Evolutionary conservation across 2,329 filamentous ascomycete genomes (phyloP).

Genomic region (Shiraia sp.): DNA sequence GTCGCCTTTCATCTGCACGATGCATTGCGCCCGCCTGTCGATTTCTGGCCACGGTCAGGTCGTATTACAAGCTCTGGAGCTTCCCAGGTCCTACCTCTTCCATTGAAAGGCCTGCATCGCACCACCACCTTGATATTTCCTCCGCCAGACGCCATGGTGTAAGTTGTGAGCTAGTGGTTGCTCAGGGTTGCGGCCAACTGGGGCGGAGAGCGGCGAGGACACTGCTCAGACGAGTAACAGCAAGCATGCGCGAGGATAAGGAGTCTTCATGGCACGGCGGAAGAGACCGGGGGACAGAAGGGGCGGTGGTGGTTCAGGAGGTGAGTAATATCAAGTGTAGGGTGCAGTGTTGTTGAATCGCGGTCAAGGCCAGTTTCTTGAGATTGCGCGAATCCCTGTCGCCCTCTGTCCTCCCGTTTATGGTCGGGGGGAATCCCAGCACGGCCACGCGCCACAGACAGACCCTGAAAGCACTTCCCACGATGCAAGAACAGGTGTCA

Average conservation of each 20-base stretch:
- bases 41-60: slow-evolving; percentile 65
- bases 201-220: slow-evolving; percentile 19
- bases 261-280: slow-evolving; percentile 37
- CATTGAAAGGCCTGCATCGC: slow-evolving; percentile 92
- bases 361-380: slow-evolving; percentile 21
- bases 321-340: slow-evolving; percentile 15
- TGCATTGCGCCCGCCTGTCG: slow-evolving; percentile 91
- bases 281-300: slow-evolving; percentile 1
- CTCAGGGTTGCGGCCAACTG: slow-evolving; percentile 5
- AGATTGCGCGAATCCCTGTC: slow-evolving; percentile 35
- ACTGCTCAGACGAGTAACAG: slow-evolving; percentile 14
- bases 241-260: slow-evolving; percentile 26
- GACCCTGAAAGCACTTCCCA: too few relatives aligned
- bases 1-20: slow-evolving; percentile 92
- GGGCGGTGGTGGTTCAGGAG: slow-evolving; percentile 31
- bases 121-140: slow-evolving; percentile 99
- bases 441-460: too few relatives aligned
- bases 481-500: too few relatives aligned
- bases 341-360: slow-evolving; percentile 26
- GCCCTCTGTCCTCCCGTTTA: slow-evolving; percentile 9
- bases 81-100: slow-evolving; percentile 68
- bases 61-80: background rate
- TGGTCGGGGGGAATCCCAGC: too few relatives aligned
- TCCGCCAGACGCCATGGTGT: slow-evolving; percentile 71
- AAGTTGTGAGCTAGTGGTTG: slow-evolving; percentile 7